Evolutionary conservation across 169 alveolate species (phyloP).

Genomic region (Plasmodium knowlesi): DNA sequence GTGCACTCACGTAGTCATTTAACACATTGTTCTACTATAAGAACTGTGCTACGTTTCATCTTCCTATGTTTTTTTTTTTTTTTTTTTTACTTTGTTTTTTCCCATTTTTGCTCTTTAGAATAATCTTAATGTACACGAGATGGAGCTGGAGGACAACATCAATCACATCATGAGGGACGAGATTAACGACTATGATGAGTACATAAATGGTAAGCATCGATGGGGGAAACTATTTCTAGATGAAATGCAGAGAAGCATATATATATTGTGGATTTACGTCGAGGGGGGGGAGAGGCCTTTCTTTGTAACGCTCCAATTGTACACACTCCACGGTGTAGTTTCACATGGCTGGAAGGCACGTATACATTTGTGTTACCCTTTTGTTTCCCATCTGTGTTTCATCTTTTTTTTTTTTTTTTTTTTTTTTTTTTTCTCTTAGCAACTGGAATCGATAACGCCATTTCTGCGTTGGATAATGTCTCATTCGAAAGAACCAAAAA

Average conservation of each 20-base stretch:
- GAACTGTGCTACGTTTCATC: neutral
- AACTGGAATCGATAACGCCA: conserved; percentile 67
- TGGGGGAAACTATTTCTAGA: neutral
- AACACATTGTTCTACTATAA: neutral
- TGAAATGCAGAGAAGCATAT: neutral
- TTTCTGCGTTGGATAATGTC: conserved; percentile 45
- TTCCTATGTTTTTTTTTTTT: neutral
- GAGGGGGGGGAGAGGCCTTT: neutral
- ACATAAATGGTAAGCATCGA: conserved; percentile 46
- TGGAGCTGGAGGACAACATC: conserved; percentile 69
- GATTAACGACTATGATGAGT: conserved; percentile 30
- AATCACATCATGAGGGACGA: conserved; percentile 59
- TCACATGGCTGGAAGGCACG: neutral
- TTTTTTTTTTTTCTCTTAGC: conserved; percentile 15
- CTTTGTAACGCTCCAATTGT: neutral
- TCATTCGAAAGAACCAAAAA: conserved; percentile 72
- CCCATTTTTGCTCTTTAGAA: conserved; percentile 38
- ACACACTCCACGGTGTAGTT: neutral
- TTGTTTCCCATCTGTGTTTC: neutral
- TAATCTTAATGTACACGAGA: conserved; percentile 45
- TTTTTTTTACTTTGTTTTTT: neutral
- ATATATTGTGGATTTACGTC: neutral
- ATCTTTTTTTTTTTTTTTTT: too few species aligned
- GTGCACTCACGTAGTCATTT: neutral
- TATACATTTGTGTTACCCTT: neutral